phyloP scores from a whole-genome alignment of 345 rosid species.

The Rhodomyrtus tomentosa region DNA sequence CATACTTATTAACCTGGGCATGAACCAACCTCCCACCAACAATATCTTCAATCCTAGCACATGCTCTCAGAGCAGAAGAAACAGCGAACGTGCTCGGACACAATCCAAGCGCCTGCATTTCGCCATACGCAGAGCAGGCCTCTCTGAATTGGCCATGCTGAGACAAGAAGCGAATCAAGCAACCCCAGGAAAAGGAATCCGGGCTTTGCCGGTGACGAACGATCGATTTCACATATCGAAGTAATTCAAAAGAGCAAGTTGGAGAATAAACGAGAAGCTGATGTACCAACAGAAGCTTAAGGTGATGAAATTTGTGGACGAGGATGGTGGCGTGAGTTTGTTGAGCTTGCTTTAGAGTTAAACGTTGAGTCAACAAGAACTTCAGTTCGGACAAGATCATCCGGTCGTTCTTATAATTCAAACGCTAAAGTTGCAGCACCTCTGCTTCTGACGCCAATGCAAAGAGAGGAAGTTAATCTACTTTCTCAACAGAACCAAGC shows the following conservation, averaged over 20 bases:
- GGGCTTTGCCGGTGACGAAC: conserved; percentile 13
- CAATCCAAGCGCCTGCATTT: conserved; percentile 36
- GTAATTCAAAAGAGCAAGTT: conserved; percentile 24
- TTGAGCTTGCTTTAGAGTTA: conserved; percentile 23
- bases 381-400: conserved; percentile 2
- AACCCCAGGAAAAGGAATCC: conserved; percentile 57
- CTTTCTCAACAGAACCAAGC: background rate
- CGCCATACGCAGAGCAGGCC: conserved; percentile 26
- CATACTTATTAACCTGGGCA: conserved; percentile 38
- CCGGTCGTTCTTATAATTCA: background rate
- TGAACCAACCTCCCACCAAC: conserved; percentile 34
- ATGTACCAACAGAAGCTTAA: conserved; percentile 33
- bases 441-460: background rate
- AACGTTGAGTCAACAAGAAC: conserved; percentile 10
- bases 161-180: conserved; percentile 40
- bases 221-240: conserved; percentile 27
- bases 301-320: conserved; percentile 18
- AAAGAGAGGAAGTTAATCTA: background rate
- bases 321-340: conserved; percentile 42
- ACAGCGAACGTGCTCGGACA: conserved; percentile 43
- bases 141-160: conserved; percentile 46
- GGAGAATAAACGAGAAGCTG: conserved; percentile 24
- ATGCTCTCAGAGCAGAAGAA: conserved; percentile 51
- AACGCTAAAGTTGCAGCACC: background rate
- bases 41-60: conserved; percentile 28